Percentiles rank a stretch among this genome's conserved stretches.
phyloP scores from a whole-genome alignment of 2,329 filamentous ascomycete species.

The Fusarium albosuccineum region DNA sequence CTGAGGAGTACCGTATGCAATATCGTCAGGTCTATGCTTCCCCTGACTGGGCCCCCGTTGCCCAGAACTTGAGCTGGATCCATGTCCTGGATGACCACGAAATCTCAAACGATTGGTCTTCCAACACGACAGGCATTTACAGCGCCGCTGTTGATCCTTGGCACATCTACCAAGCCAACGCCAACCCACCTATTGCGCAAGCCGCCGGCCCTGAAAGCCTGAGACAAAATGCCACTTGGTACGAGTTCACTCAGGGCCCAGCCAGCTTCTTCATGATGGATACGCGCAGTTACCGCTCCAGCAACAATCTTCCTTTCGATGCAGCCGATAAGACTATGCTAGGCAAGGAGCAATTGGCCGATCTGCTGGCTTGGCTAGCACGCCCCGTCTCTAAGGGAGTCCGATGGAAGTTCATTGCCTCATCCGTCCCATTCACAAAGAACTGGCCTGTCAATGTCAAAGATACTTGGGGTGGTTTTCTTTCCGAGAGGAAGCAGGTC shows the following conservation, averaged over 20 bases:
- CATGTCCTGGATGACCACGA: constrained; percentile 98
- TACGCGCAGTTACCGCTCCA: constrained; percentile 87
- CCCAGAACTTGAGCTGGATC: constrained; percentile 91
- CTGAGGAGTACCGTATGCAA: constrained; percentile 86
- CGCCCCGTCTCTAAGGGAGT: constrained; percentile 81
- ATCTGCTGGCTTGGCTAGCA: constrained; percentile 82
- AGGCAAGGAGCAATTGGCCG: constrained; percentile 80
- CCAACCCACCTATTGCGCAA: constrained; percentile 81
- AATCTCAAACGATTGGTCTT: constrained; percentile 93
- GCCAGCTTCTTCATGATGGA: constrained; percentile 96
- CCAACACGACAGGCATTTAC: constrained; percentile 85
- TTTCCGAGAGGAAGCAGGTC: constrained; percentile 81
- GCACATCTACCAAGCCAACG: constrained; percentile 84
- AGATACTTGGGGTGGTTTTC: constrained; percentile 96
- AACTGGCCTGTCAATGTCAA: constrained; percentile 92
- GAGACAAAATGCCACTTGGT: constrained; percentile 78
- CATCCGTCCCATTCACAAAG: constrained; percentile 94
- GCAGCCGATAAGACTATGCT: constrained; percentile 86
- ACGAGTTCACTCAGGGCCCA: constrained; percentile 88
- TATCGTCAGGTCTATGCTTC: constrained; percentile 97
- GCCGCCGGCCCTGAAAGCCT: constrained; percentile 57
- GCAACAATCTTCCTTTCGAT: constrained; percentile 70
- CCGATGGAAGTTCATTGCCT: constrained; percentile 93
- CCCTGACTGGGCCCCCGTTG: constrained; percentile 85
- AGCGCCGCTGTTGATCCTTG: constrained; percentile 85